phyloP scores from a whole-genome alignment of 2,329 filamentous ascomycete species.

The Pseudogymnoascus sp. region DNA sequence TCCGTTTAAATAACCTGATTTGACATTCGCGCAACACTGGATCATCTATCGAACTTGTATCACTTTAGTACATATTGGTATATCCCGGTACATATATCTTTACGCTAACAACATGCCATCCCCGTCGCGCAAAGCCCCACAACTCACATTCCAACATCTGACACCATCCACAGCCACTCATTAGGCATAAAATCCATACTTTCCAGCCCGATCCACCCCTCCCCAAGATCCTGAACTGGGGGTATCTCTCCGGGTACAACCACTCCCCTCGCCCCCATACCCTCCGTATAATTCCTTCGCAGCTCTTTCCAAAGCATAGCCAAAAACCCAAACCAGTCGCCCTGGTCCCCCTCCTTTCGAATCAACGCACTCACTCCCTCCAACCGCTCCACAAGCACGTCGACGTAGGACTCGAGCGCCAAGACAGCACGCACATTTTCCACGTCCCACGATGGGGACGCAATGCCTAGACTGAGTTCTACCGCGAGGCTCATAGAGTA shows the following conservation, averaged over 20 bases:
- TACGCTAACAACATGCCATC: not conserved
- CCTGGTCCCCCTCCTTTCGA: not conserved
- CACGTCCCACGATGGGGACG: slow-evolving; percentile 10
- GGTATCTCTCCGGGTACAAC: not conserved
- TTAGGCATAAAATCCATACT: slow-evolving; percentile 11
- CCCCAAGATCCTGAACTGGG: not conserved
- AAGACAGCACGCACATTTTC: slow-evolving; percentile 3
- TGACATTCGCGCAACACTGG: not conserved
- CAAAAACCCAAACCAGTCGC: slow-evolving; percentile 10
- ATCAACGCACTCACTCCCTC: not conserved
- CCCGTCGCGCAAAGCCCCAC: not conserved
- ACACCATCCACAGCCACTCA: slow-evolving; percentile 9
- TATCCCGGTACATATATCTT: not conserved
- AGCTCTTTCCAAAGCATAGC: slow-evolving; percentile 1
- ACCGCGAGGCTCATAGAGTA: slow-evolving; percentile 11
- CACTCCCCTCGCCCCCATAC: not conserved
- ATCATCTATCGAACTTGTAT: not conserved
- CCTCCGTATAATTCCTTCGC: slow-evolving; percentile 8
- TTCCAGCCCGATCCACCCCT: not conserved
- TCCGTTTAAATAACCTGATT: not conserved
- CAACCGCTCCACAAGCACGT: slow-evolving; percentile 5
- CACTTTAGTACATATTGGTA: not conserved
- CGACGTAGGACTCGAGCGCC: slow-evolving; percentile 11
- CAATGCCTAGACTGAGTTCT: slow-evolving; percentile 9
- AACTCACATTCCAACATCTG: not conserved